Evolutionary conservation across 352 stramenopile genomes (phyloP).

Genomic region (Ophiocytium majus): DNA sequence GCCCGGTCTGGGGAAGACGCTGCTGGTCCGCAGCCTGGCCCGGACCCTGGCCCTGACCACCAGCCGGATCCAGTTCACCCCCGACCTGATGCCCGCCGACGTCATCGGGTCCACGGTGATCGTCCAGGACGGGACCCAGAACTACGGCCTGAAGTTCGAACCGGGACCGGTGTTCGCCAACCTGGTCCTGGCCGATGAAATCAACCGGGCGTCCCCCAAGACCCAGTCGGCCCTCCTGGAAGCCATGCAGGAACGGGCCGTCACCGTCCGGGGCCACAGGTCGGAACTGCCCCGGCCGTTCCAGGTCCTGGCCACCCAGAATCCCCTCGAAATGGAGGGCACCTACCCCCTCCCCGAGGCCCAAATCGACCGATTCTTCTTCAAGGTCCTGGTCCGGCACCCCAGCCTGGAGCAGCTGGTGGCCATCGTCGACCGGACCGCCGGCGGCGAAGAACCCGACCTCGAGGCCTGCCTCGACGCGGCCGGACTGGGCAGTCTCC

Average conservation of each 20-base stretch:
- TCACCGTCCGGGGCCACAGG: neutral
- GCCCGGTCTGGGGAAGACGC: neutral
- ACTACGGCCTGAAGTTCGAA: neutral
- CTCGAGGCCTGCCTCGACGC: neutral
- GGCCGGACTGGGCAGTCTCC: neutral
- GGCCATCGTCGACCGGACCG: neutral
- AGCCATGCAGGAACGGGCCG: neutral
- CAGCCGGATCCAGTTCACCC: neutral
- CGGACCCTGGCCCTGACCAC: neutral
- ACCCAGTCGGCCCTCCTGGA: neutral
- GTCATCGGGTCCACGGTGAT: neutral
- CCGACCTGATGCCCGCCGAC: neutral
- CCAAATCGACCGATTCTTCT: neutral
- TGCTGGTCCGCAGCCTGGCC: neutral
- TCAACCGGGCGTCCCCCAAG: neutral
- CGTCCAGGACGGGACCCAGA: neutral
- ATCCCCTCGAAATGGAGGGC: neutral
- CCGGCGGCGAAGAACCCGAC: neutral
- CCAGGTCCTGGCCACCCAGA: neutral
- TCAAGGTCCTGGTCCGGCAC: neutral
- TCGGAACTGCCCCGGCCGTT: neutral
- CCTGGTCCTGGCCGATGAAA: neutral
- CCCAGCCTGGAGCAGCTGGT: neutral
- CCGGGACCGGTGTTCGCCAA: neutral
- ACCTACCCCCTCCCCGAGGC: neutral